A percentile compares a stretch with the other conserved stretches of the same genome.
These are phyloP conservation scores for Candida tibetensis DNA, from an alignment of 805 yeast species.

Conservation along the genomic window DNA sequence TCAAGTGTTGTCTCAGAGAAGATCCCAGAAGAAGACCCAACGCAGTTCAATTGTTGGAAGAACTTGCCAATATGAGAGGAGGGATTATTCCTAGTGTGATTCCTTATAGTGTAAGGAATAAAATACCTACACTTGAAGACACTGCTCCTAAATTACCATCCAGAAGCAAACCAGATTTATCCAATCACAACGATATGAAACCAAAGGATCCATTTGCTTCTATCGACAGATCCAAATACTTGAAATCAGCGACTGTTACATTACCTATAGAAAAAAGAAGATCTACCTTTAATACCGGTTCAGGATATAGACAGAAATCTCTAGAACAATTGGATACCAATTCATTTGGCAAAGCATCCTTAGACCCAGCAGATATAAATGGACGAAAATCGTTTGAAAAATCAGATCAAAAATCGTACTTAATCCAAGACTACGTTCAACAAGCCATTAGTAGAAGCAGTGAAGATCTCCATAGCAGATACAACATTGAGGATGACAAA, in stretches of 20 bases:
- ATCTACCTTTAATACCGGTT: neutral
- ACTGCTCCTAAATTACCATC: neutral
- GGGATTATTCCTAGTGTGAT: conserved; percentile 41
- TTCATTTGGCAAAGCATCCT: neutral
- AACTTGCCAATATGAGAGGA: conserved; percentile 60
- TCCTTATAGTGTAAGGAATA: conserved; percentile 32
- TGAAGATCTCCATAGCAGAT: conserved; percentile 13
- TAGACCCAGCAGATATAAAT: conserved; percentile 5
- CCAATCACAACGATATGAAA: conserved; percentile 1
- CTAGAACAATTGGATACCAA: conserved; percentile 8
- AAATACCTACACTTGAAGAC: neutral
- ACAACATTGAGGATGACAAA: conserved; percentile 1
- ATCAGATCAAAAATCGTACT: conserved; percentile 12
- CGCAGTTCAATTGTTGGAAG: conserved; percentile 67
- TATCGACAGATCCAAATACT: conserved; percentile 39
- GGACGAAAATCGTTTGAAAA: conserved; percentile 5
- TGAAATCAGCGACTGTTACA: conserved; percentile 11
- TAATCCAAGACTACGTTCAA: conserved; percentile 32
- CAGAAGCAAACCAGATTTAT: neutral
- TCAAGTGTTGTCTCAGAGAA: conserved; percentile 56
- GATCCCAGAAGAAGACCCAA: conserved; percentile 75
- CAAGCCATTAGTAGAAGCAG: conserved; percentile 28
- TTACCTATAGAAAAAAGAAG: neutral
- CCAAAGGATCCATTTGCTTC: conserved; percentile 40
- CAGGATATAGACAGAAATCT: neutral